A percentile compares a stretch with the other conserved stretches of the same genome.
These are phyloP conservation scores for Sugiyamaella mastotermitis DNA, from an alignment of 805 yeast genomes.

Conservation along the genomic window DNA sequence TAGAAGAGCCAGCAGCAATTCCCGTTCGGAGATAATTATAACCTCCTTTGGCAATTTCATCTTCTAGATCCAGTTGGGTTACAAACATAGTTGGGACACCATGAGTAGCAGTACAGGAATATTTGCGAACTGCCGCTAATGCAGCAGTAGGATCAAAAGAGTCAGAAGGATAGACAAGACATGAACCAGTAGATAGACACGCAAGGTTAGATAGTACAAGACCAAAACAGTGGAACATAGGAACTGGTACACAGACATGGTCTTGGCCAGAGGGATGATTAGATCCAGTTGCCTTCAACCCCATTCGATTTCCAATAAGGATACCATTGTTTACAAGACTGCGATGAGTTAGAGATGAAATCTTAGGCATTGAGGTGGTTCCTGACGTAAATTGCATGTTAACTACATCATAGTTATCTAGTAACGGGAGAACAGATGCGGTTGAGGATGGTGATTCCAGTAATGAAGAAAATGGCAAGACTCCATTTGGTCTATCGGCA, in stretches of 20 bases:
- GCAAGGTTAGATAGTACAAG: constrained; percentile 27
- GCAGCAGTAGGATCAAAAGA: constrained; percentile 23
- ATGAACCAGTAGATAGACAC: constrained; percentile 22
- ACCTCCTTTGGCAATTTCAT: constrained; percentile 18
- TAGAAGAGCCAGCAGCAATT: constrained; percentile 29
- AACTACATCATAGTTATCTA: constrained; percentile 16
- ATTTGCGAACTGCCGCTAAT: constrained; percentile 19
- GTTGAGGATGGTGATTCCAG: background rate
- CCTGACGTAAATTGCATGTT: constrained; percentile 31
- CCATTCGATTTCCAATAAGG: constrained; percentile 24
- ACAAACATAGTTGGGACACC: constrained; percentile 32
- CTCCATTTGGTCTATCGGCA: background rate
- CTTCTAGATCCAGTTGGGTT: constrained; percentile 22
- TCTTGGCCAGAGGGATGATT: constrained; percentile 23
- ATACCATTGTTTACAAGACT: constrained; percentile 27
- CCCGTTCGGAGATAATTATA: constrained; percentile 26
- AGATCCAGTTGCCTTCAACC: constrained; percentile 18
- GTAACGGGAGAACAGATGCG: no score
- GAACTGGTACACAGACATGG: constrained; percentile 26
- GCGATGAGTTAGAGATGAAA: constrained; percentile 24
- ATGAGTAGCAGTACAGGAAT: constrained; percentile 24
- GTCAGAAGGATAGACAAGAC: constrained; percentile 24
- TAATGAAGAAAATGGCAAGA: background rate
- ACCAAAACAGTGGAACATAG: constrained; percentile 31
- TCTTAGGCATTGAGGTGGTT: constrained; percentile 27